Base-by-base conservation (phyloP, 2,329 filamentous ascomycete genomes). In the Apiospora marii region DNA sequence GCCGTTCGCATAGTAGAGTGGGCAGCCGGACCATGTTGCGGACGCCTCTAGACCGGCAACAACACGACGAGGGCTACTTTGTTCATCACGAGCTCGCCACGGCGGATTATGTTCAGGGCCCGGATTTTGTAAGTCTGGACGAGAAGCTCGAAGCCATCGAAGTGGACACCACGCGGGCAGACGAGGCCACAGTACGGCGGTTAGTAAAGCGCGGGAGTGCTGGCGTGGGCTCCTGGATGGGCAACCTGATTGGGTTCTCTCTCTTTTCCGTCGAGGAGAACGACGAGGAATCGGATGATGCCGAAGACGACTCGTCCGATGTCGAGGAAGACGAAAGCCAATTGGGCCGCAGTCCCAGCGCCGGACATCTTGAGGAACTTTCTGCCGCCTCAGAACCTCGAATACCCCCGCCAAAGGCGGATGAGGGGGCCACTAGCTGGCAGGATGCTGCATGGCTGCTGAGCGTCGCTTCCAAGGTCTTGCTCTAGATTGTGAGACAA, bases 401-500 rank as follows among this genome's bases (percentile, higher is more conserved):
- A 13, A 82, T 91, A 51, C 84, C 85, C 27, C 84, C 86, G 14
- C 78, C 88, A 78, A 86, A 85, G 58, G 83, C 85, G 12, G 86
- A 92, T 70, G 87, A 89, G 61, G 90, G 89, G 22, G 58, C 34
- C 34, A 64, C 58, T 64, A 87, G 87, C 12, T 92, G 91, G 91
- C 86, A 89, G 72, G 91, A 93, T 80, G 91, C 90, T 37, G 90
- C 90, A 22, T 93, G 91, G 91, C 81, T 93, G 67, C 81, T 93
- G 71, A 91, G 87, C 74, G 90, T 93, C 74, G 91, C 90, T 14
- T 87, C 87, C 37, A 91, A 90, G 77, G 88, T 91, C 64, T 83
- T 91, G 76, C 84, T 91, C 74, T 91, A 81, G 83, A 71, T 72
- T 71, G 69, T 22, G 53, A 30, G 19, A 64, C 30, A 37, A 64